Evolutionary conservation across 2,329 filamentous ascomycete genomes (phyloP).

Genomic region (Aspergillus thermomutatus): DNA sequence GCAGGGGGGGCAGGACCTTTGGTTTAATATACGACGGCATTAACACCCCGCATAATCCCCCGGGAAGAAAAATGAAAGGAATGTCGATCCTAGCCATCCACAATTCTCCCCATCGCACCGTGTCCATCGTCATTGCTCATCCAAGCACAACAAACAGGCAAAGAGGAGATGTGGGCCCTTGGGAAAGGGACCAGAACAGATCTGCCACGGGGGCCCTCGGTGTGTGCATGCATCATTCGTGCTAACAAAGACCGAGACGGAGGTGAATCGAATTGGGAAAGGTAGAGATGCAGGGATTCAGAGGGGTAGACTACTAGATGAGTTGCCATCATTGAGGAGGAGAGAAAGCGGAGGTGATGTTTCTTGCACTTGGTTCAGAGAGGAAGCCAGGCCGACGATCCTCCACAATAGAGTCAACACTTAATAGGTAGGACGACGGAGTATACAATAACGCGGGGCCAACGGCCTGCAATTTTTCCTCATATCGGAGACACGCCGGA

Average conservation of each 20-base stretch:
- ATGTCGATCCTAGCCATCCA: neutral
- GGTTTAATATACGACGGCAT: neutral
- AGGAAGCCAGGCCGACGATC: neutral
- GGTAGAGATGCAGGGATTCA: neutral
- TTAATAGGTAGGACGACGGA: neutral
- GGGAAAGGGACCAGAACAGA: neutral
- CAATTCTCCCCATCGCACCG: neutral
- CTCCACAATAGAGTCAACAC: neutral
- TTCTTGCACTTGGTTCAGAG: neutral
- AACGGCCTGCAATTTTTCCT: neutral
- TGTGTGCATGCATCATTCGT: neutral
- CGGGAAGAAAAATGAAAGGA: neutral
- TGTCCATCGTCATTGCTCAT: neutral
- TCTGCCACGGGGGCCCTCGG: neutral
- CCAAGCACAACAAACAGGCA: neutral
- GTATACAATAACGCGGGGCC: neutral
- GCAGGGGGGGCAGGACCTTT: neutral
- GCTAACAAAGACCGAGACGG: neutral
- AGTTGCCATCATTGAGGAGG: neutral
- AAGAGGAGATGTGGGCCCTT: neutral
- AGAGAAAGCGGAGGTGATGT: neutral
- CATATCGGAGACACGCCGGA: neutral
- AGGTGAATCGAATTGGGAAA: neutral
- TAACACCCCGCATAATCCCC: neutral
- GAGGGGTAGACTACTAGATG: neutral